Conservation (phyloP, 2,329 filamentous ascomycete genomes). For the Curvularia verruculosa region DNA sequence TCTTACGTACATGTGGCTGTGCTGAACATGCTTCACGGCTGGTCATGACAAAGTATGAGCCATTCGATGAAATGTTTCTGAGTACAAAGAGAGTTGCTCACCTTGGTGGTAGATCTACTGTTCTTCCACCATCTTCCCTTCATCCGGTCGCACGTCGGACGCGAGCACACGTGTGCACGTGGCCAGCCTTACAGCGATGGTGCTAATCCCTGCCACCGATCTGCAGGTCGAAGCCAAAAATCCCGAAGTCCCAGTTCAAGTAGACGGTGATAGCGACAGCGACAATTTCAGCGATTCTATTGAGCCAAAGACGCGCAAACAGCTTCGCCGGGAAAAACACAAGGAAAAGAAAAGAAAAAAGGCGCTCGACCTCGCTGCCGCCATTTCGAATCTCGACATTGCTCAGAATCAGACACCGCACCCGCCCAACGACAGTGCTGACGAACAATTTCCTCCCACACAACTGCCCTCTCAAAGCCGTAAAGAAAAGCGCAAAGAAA, state of each 20-base stretch:
- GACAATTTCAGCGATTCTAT: conserved; percentile 4
- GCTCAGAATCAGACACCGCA: conserved; percentile 1
- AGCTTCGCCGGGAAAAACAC: conserved; percentile 27
- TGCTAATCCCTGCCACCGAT: conserved; percentile 30
- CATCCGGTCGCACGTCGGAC: conserved; percentile 26
- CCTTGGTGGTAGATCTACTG: neutral
- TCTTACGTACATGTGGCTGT: conserved; percentile 40
- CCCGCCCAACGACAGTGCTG: neutral
- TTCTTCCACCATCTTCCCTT: neutral
- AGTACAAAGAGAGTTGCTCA: neutral
- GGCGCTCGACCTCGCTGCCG: conserved; percentile 1
- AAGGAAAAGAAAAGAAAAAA: conserved; percentile 16
- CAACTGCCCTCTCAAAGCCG: conserved; percentile 17
- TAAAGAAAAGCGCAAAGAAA: conserved; percentile 35
- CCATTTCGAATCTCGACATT: conserved; percentile 1
- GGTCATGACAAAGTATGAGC: conserved; percentile 9
- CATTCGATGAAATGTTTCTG: neutral
- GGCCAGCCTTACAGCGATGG: conserved; percentile 24
- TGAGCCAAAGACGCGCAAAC: conserved; percentile 29
- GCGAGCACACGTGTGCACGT: conserved; percentile 47
- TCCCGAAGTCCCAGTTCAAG: conserved; percentile 20
- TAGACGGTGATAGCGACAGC: conserved; percentile 11
- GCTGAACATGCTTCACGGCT: conserved; percentile 14
- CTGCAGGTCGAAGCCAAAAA: conserved; percentile 23
- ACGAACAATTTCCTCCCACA: conserved; percentile 5